phyloP scores from a whole-genome alignment of 2,329 filamentous ascomycete species.

The Nemania sp. region DNA sequence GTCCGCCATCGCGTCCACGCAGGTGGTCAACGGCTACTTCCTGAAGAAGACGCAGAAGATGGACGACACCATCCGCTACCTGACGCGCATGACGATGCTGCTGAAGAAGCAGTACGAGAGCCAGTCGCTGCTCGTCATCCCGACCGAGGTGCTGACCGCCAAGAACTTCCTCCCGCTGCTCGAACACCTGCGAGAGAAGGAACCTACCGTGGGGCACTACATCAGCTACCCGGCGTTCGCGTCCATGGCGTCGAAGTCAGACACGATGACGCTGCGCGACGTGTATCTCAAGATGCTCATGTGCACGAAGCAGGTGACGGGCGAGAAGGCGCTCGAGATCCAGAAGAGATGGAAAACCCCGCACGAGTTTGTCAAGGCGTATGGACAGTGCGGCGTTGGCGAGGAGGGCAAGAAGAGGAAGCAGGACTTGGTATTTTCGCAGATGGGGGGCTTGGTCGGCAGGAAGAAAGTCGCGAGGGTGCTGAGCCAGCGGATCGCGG shows the following conservation, averaged over 20 bases:
- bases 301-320: constrained; percentile 75
- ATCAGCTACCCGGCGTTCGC: constrained; percentile 75
- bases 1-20: constrained; percentile 75
- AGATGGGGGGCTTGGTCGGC: constrained; percentile 63
- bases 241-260: constrained; percentile 74
- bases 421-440: constrained; percentile 61
- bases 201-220: constrained; percentile 58
- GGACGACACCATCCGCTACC: constrained; percentile 77
- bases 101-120: constrained; percentile 68
- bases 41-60: constrained; percentile 75
- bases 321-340: constrained; percentile 79
- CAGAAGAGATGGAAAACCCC: constrained; percentile 80
- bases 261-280: constrained; percentile 73
- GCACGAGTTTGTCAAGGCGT: constrained; percentile 71
- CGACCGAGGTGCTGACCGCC: constrained; percentile 64
- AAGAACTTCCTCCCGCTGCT: constrained; percentile 69
- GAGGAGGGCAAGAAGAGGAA: constrained; percentile 60
- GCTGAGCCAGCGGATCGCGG: constrained; percentile 71
- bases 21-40: constrained; percentile 79
- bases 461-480: constrained; percentile 69
- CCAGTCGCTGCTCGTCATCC: constrained; percentile 65
- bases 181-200: constrained; percentile 58
- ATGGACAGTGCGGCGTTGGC: constrained; percentile 56
- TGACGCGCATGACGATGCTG: constrained; percentile 71
- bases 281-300: constrained; percentile 85